Base-by-base conservation (phyloP, 345 rosid genomes). In the Noccaea bulbosa region DNA sequence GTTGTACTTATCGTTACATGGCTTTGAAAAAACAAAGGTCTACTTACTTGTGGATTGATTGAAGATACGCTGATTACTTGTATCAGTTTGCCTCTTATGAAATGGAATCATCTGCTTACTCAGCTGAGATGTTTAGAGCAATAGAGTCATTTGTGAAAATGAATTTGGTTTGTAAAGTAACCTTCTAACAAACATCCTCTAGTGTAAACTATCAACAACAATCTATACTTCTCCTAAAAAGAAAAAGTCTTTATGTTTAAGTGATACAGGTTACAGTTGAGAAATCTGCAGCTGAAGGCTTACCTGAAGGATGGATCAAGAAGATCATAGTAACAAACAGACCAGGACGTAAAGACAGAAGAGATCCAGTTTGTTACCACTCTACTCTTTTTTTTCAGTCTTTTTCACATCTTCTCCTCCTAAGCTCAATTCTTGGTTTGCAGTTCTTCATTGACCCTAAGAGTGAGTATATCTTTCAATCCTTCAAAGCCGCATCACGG, bases 291-390 rank as follows among this genome's bases (percentile, higher is more conserved):
- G 84, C 93, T 35, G 83, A 93, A 72, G 98, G 96, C 37, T 83
- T 90, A 63, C 97, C 93, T 45, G 57, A 82, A 54, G 96, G 97
- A 80, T 93, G 98, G 98, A 88, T 75, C 77, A 88, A 88, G 85
- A 90, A 93, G 80, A 59, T 87, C 52, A 85, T 67, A 69, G 73
- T 88, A 44, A 20, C 66, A 59, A 80, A 81, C 33, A 90, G 79
- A 88, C 82, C 52, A 62, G 85, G 76, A 24, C 56, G 79, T 61
- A 83, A 60, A 82, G 65, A 57, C 49, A 78, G 97, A 82, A 87
- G 78, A 82, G 96, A 90, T 64, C 68, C 90, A 83, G 98, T 90
- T 85, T 49, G 79, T 32, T 65, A 73, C 67, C 53, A 17, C 20
- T 59, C 47, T 39, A 43, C 78, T 61, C 11, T 43, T 40, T 35